These are phyloP conservation scores for Toxoplasma gondii DNA, from an alignment of 169 alveolate genomes.

Conservation along the genomic window DNA sequence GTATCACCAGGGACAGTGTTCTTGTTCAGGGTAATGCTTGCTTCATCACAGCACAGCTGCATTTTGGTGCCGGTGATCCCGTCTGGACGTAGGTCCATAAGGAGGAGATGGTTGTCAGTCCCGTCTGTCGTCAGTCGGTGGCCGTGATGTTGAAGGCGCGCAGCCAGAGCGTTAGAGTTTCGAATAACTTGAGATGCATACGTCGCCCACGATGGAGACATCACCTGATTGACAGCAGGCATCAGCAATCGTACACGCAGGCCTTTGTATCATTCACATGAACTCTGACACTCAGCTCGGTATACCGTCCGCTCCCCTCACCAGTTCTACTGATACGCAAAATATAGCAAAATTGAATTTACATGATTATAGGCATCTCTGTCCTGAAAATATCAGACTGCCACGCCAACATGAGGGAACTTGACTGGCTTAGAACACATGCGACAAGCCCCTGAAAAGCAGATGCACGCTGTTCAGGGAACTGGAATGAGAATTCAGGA, in stretches of 20 bases:
- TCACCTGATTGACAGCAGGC: constrained; percentile 43
- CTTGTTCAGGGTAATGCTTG: constrained; percentile 85
- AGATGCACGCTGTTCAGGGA: background rate
- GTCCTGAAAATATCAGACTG: too few species aligned
- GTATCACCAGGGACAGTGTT: constrained; percentile 87
- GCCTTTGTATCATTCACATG: background rate
- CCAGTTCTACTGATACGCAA: too few species aligned
- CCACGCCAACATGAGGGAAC: too few species aligned
- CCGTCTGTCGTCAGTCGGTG: constrained; percentile 83
- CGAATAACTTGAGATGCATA: constrained; percentile 59
- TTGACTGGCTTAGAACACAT: too few species aligned
- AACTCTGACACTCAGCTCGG: too few species aligned
- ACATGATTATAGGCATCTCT: too few species aligned
- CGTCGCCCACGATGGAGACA: constrained; percentile 67
- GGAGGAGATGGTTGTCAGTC: constrained; percentile 93
- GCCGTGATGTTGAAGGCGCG: constrained; percentile 46
- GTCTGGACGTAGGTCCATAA: constrained; percentile 85
- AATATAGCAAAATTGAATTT: too few species aligned
- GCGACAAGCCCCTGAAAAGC: too few species aligned
- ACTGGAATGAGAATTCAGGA: background rate
- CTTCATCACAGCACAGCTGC: constrained; percentile 84
- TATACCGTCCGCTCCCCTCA: too few species aligned
- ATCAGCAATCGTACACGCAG: background rate
- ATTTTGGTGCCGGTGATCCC: constrained; percentile 85
- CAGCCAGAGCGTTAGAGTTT: constrained; percentile 59